Conservation (phyloP, 2,329 filamentous ascomycete species). For the Volutella citrinella region DNA sequence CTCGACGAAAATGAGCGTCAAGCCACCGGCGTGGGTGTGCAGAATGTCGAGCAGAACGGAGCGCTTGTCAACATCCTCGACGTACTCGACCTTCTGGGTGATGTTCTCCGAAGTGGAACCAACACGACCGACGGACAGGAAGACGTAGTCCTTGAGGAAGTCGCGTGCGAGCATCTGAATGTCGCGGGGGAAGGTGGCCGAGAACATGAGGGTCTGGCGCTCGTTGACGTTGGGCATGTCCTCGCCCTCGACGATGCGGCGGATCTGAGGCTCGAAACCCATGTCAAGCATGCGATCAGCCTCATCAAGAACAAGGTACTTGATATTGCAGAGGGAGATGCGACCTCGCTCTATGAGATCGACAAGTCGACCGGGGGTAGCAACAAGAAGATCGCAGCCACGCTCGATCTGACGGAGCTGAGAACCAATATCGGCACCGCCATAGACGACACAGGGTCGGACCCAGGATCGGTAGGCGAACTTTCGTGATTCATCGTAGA, state of each 20-base stretch:
- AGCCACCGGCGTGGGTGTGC: slow-evolving; percentile 83
- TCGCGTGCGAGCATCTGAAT: slow-evolving; percentile 99
- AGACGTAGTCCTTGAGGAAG: slow-evolving; percentile 98
- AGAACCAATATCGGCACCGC: slow-evolving; percentile 96
- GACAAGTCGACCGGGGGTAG: slow-evolving; percentile 94
- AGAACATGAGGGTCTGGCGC: slow-evolving; percentile 99
- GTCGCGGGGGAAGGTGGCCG: slow-evolving; percentile 96
- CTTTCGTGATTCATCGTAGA: slow-evolving; percentile 96
- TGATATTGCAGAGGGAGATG: slow-evolving; percentile 97
- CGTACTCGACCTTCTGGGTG: slow-evolving; percentile 97
- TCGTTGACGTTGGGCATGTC: slow-evolving; percentile 85
- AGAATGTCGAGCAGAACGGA: slow-evolving; percentile 96
- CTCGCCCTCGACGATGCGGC: slow-evolving; percentile 95
- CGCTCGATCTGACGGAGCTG: slow-evolving; percentile 98
- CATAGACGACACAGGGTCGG: slow-evolving; percentile 95
- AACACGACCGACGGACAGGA: slow-evolving; percentile 96
- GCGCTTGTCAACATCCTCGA: slow-evolving; percentile 96
- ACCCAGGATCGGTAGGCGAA: slow-evolving; percentile 99
- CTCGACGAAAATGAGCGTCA: slow-evolving; percentile 98
- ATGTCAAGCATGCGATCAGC: slow-evolving; percentile 99
- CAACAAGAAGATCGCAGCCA: slow-evolving; percentile 94
- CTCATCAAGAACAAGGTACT: slow-evolving; percentile 98
- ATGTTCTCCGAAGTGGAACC: slow-evolving; percentile 99
- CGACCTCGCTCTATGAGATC: slow-evolving; percentile 98
- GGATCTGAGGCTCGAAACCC: slow-evolving; percentile 99